Base-by-base conservation (phyloP, 176 grass and related monocot species). In the Saccharum officinarum region DNA sequence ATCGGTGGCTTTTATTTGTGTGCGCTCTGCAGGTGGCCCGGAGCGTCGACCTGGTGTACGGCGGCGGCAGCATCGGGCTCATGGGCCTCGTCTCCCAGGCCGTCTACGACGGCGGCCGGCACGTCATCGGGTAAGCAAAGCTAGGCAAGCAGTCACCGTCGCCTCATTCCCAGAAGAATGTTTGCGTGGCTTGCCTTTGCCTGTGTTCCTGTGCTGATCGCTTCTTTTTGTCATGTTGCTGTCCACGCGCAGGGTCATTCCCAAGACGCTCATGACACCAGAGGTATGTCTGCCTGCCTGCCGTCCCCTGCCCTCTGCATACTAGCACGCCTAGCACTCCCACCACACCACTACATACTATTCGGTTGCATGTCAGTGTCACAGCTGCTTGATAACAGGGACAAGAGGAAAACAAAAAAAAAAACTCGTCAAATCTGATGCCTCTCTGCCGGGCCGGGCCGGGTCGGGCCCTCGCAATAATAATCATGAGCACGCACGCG, bases 71-170 rank as follows among this genome's bases (percentile, higher is more conserved):
- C 86, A 86, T 94, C 82, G 97, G 97, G 38, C 91, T 99, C 12
- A 99, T 99, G 97, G 97, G 97, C 37, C 79, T 99, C 79, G 97
- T 99, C 54, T 99, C 97, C 36, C 94, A 99, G 76, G 94, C 97
- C 59, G 97, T 92, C 3, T 90, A 97, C 84, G 88, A 92, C 84
- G 97, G 97, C 13, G 97, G 97, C 34, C 87, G 97, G 55, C 97
- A 99, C 87, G 97, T 99, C 75, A 97, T 92, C 7, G 97, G 97
- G 97, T 98, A 86, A 73, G 81, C 11, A 7, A 2, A 2, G 1
- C 10, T 17, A 17, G n/a, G 5, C 55, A 20, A 1, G 22, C 57
- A n/a, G 55, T 11, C 59, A 25, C 59, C 9, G 9, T 23, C 22
- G 22, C n/a, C 23, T 25, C 59, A 82, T 86, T 45, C 88, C 79